Evolutionary conservation across 1,139 yeast species (phyloP), one percentile per base, ranked within the genome.

Genomic region (Suhomyces coccinellae): DNA sequence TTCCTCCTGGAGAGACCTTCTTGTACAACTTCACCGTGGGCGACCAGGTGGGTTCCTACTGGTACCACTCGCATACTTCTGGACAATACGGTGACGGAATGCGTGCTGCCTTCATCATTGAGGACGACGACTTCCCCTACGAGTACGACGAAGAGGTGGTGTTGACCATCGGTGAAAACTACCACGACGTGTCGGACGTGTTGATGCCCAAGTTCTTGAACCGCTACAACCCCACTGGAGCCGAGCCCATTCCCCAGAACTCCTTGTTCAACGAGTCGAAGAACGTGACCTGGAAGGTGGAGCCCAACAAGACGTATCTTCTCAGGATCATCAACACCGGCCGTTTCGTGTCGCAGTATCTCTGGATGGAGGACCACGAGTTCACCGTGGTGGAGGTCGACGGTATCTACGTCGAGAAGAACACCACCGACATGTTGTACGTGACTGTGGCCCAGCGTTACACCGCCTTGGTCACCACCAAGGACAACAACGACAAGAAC

Each of bases 41-140:
- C 11, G 81, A 83, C 62, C 97, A 91, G 63, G 79, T 75, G 38
- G 98, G 98, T 51, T 80, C 96, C 4, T 91, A 77, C 73, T 91
- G 98, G 98, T 91, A 91, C 71, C 98, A 91, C 66, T 86, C 97
- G 12, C 98, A 91, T 67, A 79, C 87, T 24, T 76, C 79, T 11
- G 85, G 87, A 48, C 96, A 90, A 63, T 91, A 90, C 60, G 87
- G 93, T 58, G 97, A 91, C 63, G 98, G 98, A 52, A 78, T 90
- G 73, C 80, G 96, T 63, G 97, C 89, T 51, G 67, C 85, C 32
- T 77, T 91, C 51, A 77, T 91, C 47, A 83, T 91, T 52, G 76
- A 73, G 45, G 78, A 74, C 48, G 78, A 74, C 47, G 87, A 85
- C 52, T 51, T 61, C 44, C 79, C 80, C 8, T 80, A 71, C 52